A percentile compares a stretch with the other conserved stretches of the same genome.
phyloP scores from a whole-genome alignment of 768 basidiomycete species.

The Calocera viscosa region DNA sequence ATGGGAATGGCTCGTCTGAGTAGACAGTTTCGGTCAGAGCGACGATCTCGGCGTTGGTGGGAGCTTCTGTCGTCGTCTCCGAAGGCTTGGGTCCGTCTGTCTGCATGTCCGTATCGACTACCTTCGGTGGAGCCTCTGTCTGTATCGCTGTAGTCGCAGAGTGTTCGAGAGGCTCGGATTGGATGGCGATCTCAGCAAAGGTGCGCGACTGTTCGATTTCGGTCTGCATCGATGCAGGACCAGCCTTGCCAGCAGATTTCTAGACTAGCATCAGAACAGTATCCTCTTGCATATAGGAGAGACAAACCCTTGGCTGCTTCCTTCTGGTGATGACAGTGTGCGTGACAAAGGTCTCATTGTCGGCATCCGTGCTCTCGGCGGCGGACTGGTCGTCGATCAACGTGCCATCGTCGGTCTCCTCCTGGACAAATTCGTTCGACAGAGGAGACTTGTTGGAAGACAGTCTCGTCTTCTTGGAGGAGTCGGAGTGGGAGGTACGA shows the following conservation, averaged over 20 bases:
- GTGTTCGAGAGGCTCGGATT: neutral
- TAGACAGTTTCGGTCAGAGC: neutral
- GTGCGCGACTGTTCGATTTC: neutral
- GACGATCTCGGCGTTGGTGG: neutral
- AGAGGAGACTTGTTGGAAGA: neutral
- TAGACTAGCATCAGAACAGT: neutral
- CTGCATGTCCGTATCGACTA: neutral
- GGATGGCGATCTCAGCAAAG: neutral
- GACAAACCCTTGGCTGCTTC: neutral
- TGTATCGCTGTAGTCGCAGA: neutral
- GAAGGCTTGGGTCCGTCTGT: neutral
- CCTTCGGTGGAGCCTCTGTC: neutral
- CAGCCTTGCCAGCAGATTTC: neutral
- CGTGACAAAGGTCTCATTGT: conserved; percentile 1
- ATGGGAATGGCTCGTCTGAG: neutral
- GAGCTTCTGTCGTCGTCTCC: neutral
- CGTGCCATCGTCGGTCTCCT: neutral
- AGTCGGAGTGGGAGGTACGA: neutral
- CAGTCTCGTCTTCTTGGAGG: conserved; percentile 2
- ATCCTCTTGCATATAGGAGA: neutral
- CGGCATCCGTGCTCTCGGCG: conserved; percentile 1
- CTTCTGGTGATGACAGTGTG: neutral
- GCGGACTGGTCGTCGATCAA: neutral
- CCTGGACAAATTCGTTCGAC: neutral
- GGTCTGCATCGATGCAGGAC: neutral